phyloP scores from a whole-genome alignment of 2,329 filamentous ascomycete species.

The Aspergillus sp. region DNA sequence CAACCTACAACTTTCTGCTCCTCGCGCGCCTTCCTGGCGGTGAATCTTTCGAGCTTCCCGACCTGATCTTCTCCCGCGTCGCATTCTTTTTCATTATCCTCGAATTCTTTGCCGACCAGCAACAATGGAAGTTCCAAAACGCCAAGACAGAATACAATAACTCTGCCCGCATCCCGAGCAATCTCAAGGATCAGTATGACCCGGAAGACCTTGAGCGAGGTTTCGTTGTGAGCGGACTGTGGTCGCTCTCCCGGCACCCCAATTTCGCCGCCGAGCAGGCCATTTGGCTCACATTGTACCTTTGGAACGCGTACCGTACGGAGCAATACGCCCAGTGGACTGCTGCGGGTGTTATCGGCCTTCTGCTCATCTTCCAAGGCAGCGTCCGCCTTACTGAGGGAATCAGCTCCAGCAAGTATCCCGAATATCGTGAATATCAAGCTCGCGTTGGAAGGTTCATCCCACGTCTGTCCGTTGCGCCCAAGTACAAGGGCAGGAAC shows the following conservation, averaged over 20 bases:
- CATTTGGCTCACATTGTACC: conserved; percentile 84
- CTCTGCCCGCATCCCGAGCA: conserved; percentile 67
- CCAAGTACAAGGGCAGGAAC: conserved; percentile 31
- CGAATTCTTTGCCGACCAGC: conserved; percentile 82
- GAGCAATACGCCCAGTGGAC: conserved; percentile 77
- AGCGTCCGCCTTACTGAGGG: conserved; percentile 86
- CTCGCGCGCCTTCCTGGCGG: conserved; percentile 61
- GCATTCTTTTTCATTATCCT: conserved; percentile 61
- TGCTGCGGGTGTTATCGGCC: conserved; percentile 64
- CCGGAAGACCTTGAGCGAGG: conserved; percentile 83
- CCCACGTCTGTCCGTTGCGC: conserved; percentile 51
- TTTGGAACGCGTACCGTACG: conserved; percentile 79
- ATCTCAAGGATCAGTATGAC: conserved; percentile 53
- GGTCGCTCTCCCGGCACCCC: conserved; percentile 85
- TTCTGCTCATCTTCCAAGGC: conserved; percentile 81
- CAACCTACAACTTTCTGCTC: conserved; percentile 80
- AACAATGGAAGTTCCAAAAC: conserved; percentile 86
- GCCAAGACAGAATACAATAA: conserved; percentile 76
- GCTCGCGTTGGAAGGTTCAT: conserved; percentile 79
- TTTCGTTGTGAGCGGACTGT: conserved; percentile 81
- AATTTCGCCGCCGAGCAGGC: conserved; percentile 93
- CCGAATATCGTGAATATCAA: conserved; percentile 85
- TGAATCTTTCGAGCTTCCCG: conserved; percentile 58
- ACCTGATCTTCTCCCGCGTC: conserved; percentile 56
- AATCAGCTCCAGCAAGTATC: conserved; percentile 79